These are phyloP conservation scores for Circinella umbellata DNA, from an alignment of 371 early-diverging fungal genomes.

Conservation along the genomic window DNA sequence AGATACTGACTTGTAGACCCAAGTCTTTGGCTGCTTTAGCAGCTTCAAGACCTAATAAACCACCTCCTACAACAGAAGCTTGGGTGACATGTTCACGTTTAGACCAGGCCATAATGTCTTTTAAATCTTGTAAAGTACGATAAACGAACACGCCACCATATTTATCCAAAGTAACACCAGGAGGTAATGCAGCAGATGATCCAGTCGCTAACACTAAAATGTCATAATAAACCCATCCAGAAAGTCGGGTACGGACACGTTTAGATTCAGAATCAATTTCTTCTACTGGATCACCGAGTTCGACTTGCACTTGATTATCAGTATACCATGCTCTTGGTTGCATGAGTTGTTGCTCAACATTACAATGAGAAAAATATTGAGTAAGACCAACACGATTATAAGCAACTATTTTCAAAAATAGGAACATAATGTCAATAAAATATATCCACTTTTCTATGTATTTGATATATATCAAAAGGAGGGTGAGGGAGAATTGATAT, in stretches of 20 bases:
- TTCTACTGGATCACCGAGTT: constrained; percentile 49
- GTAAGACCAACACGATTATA: constrained; percentile 71
- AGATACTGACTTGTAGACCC: constrained; percentile 54
- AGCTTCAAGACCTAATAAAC: constrained; percentile 71
- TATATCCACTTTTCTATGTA: background rate
- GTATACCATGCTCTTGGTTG: constrained; percentile 56
- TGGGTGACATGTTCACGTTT: constrained; percentile 31
- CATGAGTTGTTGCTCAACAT: constrained; percentile 51
- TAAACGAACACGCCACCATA: constrained; percentile 66
- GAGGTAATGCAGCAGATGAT: constrained; percentile 62
- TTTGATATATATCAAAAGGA: too few relatives aligned
- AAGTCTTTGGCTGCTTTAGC: constrained; percentile 68
- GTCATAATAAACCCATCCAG: constrained; percentile 52
- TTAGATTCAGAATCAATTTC: constrained; percentile 43
- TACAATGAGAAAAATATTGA: constrained; percentile 64
- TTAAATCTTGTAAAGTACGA: constrained; percentile 66
- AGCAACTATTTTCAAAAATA: constrained; percentile 38
- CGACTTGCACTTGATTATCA: constrained; percentile 44
- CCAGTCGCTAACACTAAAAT: constrained; percentile 68
- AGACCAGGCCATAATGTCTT: constrained; percentile 55
- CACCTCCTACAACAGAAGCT: constrained; percentile 67
- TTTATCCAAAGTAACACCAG: constrained; percentile 36
- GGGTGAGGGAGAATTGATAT: background rate
- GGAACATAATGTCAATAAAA: background rate
- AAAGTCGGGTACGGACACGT: constrained; percentile 35